Evolutionary conservation across 2,329 filamentous ascomycete genomes (phyloP).

Genomic region (Ophidiomyces ophidiicola): DNA sequence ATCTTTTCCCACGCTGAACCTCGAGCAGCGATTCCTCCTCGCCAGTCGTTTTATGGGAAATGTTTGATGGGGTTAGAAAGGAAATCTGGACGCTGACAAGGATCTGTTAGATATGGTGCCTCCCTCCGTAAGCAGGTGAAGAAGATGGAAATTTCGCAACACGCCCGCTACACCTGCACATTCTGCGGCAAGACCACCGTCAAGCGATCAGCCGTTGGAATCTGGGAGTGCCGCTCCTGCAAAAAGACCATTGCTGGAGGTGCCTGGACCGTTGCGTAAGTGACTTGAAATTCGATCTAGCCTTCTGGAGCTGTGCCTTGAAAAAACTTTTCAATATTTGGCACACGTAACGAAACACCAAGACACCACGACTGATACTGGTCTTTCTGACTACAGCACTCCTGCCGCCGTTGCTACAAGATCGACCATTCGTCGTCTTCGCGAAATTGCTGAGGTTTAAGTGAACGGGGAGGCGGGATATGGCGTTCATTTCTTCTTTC

Average conservation of each 20-base stretch:
- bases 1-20: slow-evolving; percentile 7
- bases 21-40: slow-evolving; percentile 1
- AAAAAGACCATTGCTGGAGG: slow-evolving; percentile 87
- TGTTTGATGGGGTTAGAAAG: slow-evolving; percentile 6
- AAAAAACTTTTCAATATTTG: neutral
- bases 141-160: slow-evolving; percentile 99
- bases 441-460: slow-evolving; percentile 95
- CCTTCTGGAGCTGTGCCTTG: too few relatives aligned
- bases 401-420: slow-evolving; percentile 86
- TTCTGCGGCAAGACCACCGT: slow-evolving; percentile 98
- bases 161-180: slow-evolving; percentile 93
- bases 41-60: slow-evolving; percentile 13
- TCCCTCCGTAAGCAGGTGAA: slow-evolving; percentile 98
- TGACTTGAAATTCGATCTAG: slow-evolving; percentile 26
- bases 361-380: too few relatives aligned
- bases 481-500: slow-evolving; percentile 14
- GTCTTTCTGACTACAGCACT: slow-evolving; percentile 46
- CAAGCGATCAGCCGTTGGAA: slow-evolving; percentile 80
- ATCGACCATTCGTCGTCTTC: slow-evolving; percentile 92
- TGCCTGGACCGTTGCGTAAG: slow-evolving; percentile 94
- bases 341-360: neutral
- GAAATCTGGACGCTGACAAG: neutral
- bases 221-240: slow-evolving; percentile 95
- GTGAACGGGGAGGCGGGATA: slow-evolving; percentile 24
- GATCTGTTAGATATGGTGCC: slow-evolving; percentile 75